These are phyloP conservation scores for Wickerhamomyces pijperi DNA, from an alignment of 805 yeast genomes.

Conservation along the genomic window DNA sequence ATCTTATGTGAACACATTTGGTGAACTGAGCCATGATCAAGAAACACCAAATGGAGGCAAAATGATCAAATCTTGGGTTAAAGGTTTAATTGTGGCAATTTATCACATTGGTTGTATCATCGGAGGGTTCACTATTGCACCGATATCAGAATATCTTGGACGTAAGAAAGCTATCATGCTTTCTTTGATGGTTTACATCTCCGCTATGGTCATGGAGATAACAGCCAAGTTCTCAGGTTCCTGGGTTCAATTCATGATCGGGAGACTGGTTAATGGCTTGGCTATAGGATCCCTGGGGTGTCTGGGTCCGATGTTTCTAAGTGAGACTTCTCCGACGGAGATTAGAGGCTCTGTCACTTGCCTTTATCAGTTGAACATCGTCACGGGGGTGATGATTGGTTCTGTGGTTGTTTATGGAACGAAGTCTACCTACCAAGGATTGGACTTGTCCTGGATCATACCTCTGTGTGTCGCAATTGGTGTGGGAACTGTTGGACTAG, in stretches of 20 bases:
- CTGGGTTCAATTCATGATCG: constrained; percentile 58
- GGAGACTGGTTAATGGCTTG: constrained; percentile 59
- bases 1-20: constrained; percentile 42
- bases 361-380: constrained; percentile 51
- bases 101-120: constrained; percentile 64
- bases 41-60: constrained; percentile 21
- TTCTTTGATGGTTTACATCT: constrained; percentile 42
- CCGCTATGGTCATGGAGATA: constrained; percentile 51
- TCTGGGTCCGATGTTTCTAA: constrained; percentile 57
- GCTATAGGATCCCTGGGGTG: constrained; percentile 70
- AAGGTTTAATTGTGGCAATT: constrained; percentile 40
- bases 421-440: constrained; percentile 19
- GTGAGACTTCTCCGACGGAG: constrained; percentile 55
- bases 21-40: too few relatives aligned
- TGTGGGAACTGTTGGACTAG: constrained; percentile 33
- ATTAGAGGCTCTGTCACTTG: constrained; percentile 61
- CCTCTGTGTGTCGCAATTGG: constrained; percentile 43
- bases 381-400: constrained; percentile 58
- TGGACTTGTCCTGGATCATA: constrained; percentile 53
- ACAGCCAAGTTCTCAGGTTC: constrained; percentile 27
- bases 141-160: constrained; percentile 48
- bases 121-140: constrained; percentile 53
- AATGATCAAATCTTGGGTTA: constrained; percentile 2
- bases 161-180: constrained; percentile 48
- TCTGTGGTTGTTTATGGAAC: constrained; percentile 53